Percentiles rank a stretch among this genome's conserved stretches.
These are phyloP conservation scores for Gillenia trifoliata DNA, from an alignment of 306 rosid genomes.

Conservation along the genomic window DNA sequence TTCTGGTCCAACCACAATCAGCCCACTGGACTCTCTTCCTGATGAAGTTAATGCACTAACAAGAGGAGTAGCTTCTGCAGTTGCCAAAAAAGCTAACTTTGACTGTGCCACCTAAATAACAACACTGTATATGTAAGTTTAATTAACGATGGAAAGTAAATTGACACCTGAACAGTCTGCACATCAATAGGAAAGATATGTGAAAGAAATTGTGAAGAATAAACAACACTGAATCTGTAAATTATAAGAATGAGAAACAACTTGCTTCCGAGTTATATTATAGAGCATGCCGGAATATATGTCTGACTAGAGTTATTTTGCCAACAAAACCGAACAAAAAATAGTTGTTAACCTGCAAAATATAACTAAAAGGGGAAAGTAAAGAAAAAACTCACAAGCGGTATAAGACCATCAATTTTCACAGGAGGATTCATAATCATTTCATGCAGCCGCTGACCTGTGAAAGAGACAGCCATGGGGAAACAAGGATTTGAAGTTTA, in stretches of 20 bases:
- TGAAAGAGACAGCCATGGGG: conserved; percentile 17
- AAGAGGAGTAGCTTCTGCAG: conserved; percentile 71
- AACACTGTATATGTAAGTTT: neutral
- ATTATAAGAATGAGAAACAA: neutral
- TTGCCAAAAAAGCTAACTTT: conserved; percentile 68
- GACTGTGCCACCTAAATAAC: conserved; percentile 53
- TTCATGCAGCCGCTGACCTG: conserved; percentile 86
- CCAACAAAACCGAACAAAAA: neutral
- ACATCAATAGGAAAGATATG: neutral
- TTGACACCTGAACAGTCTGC: neutral
- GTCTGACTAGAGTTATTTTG: neutral
- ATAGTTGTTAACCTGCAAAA: neutral
- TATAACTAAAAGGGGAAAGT: neutral
- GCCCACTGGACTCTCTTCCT: conserved; percentile 46
- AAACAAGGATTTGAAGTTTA: neutral
- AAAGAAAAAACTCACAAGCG: conserved; percentile 51
- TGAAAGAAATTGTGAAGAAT: neutral
- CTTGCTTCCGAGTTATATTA: neutral
- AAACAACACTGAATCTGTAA: neutral
- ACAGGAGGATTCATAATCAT: conserved; percentile 67
- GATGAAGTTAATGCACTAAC: conserved; percentile 47
- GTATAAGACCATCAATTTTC: conserved; percentile 43
- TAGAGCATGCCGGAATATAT: neutral
- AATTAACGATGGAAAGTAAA: neutral
- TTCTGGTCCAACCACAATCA: conserved; percentile 84